phyloP scores from a whole-genome alignment of 768 basidiomycete species.

The Calvatia gigantea region DNA sequence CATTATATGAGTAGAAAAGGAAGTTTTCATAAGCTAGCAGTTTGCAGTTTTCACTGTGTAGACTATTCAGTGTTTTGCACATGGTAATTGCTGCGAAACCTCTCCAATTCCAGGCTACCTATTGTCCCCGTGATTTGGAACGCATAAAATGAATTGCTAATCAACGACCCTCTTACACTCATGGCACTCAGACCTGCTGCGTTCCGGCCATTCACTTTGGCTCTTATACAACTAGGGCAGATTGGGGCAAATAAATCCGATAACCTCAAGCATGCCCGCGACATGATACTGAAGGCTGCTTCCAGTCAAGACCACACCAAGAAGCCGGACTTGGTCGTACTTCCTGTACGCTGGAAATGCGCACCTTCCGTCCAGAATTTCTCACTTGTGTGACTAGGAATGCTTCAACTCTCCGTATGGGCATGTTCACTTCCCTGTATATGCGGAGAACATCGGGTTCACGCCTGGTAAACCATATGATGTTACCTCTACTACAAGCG shows the following conservation, averaged over 20 bases:
- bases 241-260: conserved; percentile 65
- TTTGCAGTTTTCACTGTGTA: too few relatives aligned
- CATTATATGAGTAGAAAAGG: conserved; percentile 2
- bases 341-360: conserved; percentile 57
- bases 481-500: conserved; percentile 51
- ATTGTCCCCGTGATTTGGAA: background rate
- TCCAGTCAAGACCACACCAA: conserved; percentile 35
- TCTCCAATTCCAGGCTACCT: background rate
- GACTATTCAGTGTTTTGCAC: too few relatives aligned
- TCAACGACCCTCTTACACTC: background rate
- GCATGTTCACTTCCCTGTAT: conserved; percentile 71
- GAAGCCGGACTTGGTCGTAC: conserved; percentile 78
- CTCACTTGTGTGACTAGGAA: conserved; percentile 45
- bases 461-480: conserved; percentile 58
- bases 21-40: background rate
- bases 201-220: conserved; percentile 78
- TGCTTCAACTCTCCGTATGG: conserved; percentile 90
- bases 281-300: conserved; percentile 75
- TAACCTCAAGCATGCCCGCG: conserved; percentile 81
- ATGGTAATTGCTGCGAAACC: too few relatives aligned
- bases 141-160: background rate
- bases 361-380: background rate
- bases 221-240: conserved; percentile 86
- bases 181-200: conserved; percentile 8
- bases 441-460: conserved; percentile 78